Evolutionary conservation across 129 eudicot species (phyloP).

Genomic region (Chrysanthemum seticuspe): DNA sequence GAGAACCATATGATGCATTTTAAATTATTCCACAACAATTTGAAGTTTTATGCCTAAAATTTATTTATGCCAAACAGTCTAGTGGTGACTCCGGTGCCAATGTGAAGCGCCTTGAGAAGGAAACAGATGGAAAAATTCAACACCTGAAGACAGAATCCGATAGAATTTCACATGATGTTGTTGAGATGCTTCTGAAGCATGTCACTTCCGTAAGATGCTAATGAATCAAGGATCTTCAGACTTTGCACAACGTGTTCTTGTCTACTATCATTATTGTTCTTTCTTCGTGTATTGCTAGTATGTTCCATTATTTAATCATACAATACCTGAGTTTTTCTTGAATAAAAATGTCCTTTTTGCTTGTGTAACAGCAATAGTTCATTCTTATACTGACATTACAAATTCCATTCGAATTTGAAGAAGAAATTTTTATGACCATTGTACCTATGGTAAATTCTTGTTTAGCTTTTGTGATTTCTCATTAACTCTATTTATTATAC

Average conservation of each 20-base stretch:
- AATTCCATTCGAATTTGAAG: too few species aligned
- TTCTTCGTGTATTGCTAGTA: neutral
- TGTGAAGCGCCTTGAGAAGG: constrained; percentile 77
- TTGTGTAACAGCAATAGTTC: too few species aligned
- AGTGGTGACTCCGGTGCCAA: constrained; percentile 92
- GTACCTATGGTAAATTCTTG: too few species aligned
- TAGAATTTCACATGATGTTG: constrained; percentile 64
- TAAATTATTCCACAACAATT: neutral
- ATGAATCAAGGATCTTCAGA: constrained; percentile 8
- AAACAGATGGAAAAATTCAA: constrained; percentile 64
- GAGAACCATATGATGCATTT: neutral
- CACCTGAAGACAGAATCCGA: constrained; percentile 55
- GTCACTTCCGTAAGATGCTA: constrained; percentile 61
- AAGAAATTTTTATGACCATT: too few species aligned
- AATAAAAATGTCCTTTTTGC: too few species aligned
- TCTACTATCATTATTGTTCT: neutral
- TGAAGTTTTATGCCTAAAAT: neutral
- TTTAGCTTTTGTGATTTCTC: too few species aligned
- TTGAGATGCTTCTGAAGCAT: constrained; percentile 69
- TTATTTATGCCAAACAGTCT: constrained; percentile 41
- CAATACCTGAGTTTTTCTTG: neutral
- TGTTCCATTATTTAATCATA: constrained; percentile 1
- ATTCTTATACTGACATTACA: too few species aligned
- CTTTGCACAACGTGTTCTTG: neutral
- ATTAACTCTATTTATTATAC: too few species aligned